Base-by-base conservation (phyloP, 345 rosid species). In the sweet orange (Citrus sinensis) region DNA sequence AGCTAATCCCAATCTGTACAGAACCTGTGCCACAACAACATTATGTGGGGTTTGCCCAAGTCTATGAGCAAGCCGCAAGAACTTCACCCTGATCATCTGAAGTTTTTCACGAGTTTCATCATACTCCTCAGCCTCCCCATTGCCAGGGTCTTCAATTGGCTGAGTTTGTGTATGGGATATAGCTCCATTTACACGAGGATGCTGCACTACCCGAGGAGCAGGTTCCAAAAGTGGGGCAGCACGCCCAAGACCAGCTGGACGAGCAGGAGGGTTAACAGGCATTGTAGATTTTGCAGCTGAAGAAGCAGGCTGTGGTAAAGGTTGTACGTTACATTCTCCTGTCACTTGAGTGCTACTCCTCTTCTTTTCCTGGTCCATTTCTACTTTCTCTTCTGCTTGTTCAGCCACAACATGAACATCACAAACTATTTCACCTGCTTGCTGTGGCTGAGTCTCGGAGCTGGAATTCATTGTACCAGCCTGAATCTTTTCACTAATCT, bases 41-140 rank as follows among this genome's bases (percentile, higher is more conserved):
- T 97, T 97, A 82, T 97, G 99, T 9, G 99, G 99, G 40, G 98
- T 94, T 85, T 94, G 99, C 78, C 99, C 98, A 67, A 97, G 94
- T 87, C 99, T 91, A 83, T 87, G 93, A 1, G 99, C 97, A 81
- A 97, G 97, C 84, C 99, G 88, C 88, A 97, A 83, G 88, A 97
- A 97, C 82, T 97, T 97, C 39, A 97, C 98, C 83, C 99, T 89
- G 77, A 94, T 93, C 94, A 94, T 92, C 88, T 97, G 99, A 42
- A 97, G 98, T 84, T 92, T 89, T 82, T 97, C 98, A 49, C 99
- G 98, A 72, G 98, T 97, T 85, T 97, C 98, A 63, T 94, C 98
- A 71, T 77, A 87, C 85, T 94, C 99, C 76, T 93, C 98, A 1
- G 87, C 78, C 82, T 92, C 99, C 60, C 87, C 87, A 76, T 84